These are phyloP conservation scores for Hyphopichia wangnamkhiaoensis DNA, from an alignment of 1,139 yeast genomes.

Conservation along the genomic window DNA sequence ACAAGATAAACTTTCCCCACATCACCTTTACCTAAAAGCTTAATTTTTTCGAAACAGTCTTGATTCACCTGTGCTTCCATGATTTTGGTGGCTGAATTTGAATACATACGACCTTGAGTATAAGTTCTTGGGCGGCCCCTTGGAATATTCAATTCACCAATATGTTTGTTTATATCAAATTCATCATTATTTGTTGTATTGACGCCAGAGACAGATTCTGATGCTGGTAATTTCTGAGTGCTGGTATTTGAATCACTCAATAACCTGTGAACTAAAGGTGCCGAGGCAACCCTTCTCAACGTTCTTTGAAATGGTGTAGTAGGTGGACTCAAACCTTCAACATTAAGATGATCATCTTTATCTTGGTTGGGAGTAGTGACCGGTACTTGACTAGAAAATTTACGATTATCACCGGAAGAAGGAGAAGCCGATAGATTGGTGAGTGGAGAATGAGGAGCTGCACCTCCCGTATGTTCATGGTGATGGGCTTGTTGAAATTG, in stretches of 20 bases:
- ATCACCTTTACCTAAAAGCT: conserved; percentile 92
- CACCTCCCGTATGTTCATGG: not conserved
- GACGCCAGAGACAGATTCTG: not conserved
- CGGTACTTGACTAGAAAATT: too few species aligned
- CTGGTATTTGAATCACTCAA: conserved; percentile 24
- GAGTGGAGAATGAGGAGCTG: conserved; percentile 4
- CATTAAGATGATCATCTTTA: not conserved
- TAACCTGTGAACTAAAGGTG: conserved; percentile 59
- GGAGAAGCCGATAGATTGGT: conserved; percentile 2
- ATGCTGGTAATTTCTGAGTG: conserved; percentile 9
- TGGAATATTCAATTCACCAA: conserved; percentile 51
- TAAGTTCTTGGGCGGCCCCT: conserved; percentile 49
- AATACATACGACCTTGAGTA: conserved; percentile 64
- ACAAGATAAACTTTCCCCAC: conserved; percentile 96
- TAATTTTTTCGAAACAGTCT: conserved; percentile 82
- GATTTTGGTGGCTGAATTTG: conserved; percentile 70
- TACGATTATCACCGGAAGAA: conserved; percentile 1
- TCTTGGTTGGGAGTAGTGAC: conserved; percentile 2
- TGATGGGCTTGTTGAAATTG: conserved; percentile 1
- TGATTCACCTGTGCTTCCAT: conserved; percentile 83
- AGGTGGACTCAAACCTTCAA: conserved; percentile 6
- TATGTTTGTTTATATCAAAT: conserved; percentile 51
- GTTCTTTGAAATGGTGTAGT: conserved; percentile 50
- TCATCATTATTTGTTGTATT: conserved; percentile 16
- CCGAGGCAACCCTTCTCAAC: conserved; percentile 77